Evolutionary conservation across 2,329 filamentous ascomycete species (phyloP).

Genomic region (Claviceps digitariae): DNA sequence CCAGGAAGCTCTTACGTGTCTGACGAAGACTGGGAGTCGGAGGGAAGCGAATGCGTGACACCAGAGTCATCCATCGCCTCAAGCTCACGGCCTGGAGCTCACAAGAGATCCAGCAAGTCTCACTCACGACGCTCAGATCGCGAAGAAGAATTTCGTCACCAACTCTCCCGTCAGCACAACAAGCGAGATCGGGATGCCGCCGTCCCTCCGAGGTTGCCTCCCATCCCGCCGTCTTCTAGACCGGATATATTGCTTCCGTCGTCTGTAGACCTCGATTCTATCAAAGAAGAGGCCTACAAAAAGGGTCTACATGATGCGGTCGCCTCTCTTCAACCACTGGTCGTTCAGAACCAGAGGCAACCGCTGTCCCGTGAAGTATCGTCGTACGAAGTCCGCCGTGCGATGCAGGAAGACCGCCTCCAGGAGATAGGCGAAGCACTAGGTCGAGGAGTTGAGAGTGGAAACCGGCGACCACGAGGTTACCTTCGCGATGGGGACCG

Average conservation of each 20-base stretch:
- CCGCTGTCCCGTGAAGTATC: not conserved
- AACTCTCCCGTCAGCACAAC: not conserved
- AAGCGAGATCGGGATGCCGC: not conserved
- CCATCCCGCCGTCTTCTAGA: not conserved
- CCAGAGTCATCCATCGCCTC: conserved; percentile 10
- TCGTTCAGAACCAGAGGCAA: not conserved
- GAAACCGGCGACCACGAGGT: not conserved
- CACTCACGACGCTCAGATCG: conserved; percentile 5
- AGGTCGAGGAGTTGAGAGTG: not conserved
- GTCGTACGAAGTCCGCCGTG: not conserved
- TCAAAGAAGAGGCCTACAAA: not conserved
- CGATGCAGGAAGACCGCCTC: not conserved
- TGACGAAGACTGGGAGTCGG: conserved; percentile 2
- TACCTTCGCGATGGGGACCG: not conserved
- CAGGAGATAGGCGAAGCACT: not conserved
- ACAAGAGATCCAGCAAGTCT: conserved; percentile 5
- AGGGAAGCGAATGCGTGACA: conserved; percentile 8
- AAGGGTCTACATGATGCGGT: not conserved
- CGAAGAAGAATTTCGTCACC: conserved; percentile 8
- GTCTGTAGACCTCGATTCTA: not conserved
- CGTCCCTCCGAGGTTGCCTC: not conserved
- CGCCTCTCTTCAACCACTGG: not conserved
- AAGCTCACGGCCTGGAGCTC: conserved; percentile 5
- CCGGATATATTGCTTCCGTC: not conserved
- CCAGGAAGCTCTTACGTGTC: conserved; percentile 10